phyloP scores from a whole-genome alignment of 2,329 filamentous ascomycete genomes.

The Curvularia hawaiiensis region DNA sequence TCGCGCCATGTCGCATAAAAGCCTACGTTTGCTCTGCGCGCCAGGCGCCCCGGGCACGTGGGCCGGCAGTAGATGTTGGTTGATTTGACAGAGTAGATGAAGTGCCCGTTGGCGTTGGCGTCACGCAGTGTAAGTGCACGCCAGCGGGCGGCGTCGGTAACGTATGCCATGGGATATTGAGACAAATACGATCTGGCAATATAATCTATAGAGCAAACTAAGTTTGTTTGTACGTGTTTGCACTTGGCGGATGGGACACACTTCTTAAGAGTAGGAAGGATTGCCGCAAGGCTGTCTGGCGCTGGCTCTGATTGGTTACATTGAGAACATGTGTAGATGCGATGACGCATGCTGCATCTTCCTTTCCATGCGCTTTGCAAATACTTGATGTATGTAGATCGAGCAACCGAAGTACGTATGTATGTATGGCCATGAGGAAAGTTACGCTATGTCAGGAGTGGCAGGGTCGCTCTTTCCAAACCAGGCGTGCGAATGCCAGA shows the following conservation, averaged over 20 bases:
- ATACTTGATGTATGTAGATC: neutral
- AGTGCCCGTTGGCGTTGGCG: constrained; percentile 50
- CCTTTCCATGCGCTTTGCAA: neutral
- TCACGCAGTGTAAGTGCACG: constrained; percentile 54
- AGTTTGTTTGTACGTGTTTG: neutral
- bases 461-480: constrained; percentile 21
- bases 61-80: constrained; percentile 67
- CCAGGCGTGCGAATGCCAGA: neutral
- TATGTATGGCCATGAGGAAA: neutral
- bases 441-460: neutral
- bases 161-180: constrained; percentile 32
- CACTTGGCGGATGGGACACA: neutral
- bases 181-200: neutral
- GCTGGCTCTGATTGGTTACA: constrained; percentile 29
- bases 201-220: too few relatives aligned
- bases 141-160: constrained; percentile 43
- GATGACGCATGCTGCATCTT: constrained; percentile 17
- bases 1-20: constrained; percentile 57
- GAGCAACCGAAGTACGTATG: neutral
- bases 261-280: constrained; percentile 1
- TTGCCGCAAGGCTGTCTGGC: neutral
- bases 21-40: constrained; percentile 60
- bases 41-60: constrained; percentile 65
- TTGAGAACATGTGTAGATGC: constrained; percentile 23
- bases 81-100: constrained; percentile 63